Base-by-base conservation (phyloP, 1,284 basidiomycete genomes). In the Heterobasidion parviporum region DNA sequence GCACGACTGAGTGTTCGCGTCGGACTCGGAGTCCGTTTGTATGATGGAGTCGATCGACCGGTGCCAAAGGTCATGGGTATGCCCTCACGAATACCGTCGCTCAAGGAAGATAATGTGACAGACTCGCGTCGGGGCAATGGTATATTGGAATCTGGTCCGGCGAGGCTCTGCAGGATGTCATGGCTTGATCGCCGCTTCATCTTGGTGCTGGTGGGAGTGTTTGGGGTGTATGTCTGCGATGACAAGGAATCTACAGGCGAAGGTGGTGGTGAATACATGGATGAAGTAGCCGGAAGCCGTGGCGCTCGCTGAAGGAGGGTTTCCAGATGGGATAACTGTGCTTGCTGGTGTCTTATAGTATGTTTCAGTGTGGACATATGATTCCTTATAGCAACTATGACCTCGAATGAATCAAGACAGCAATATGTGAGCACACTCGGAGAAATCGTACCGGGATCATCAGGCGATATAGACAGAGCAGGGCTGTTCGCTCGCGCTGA, bases 341-440 rank as follows among this genome's bases (percentile, higher is more conserved):
- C 87, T 71, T 81, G 84, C 64, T 89, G 85, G 64, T 89, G 86
- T 60, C 88, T 74, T 61, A 90, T 90, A 64, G 76, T 81, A 66
- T 90, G 87, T 68, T 83, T 87, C 62, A 89, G 71, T 45, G 82
- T 82, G 58, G 86, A 87, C 68, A 90, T 84, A 60, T 89, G 85
- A 60, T 78, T 82, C 57, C 86, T 80, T 57, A 88, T 74, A 60
- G 81, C 77, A 64, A 88, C 86, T 89, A 47, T 62, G 32, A n/a
- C 6, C 4, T 7, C 10, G 10, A 41, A 35, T 41, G 10, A n/a
- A 8, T 26, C 16, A 43, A 12, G 16, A 3, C 10, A 12, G 34
- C 12, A 15, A 18, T 34, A 44, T 20, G n/a, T 38, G 7, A 41
- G 6, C n/a, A 41, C n/a, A 34, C 18, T 16, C n/a, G 6, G 32